Percentiles rank a stretch among this genome's conserved stretches.
Conservation (phyloP, 1,284 basidiomycete genomes). For the Malassezia japonica region DNA sequence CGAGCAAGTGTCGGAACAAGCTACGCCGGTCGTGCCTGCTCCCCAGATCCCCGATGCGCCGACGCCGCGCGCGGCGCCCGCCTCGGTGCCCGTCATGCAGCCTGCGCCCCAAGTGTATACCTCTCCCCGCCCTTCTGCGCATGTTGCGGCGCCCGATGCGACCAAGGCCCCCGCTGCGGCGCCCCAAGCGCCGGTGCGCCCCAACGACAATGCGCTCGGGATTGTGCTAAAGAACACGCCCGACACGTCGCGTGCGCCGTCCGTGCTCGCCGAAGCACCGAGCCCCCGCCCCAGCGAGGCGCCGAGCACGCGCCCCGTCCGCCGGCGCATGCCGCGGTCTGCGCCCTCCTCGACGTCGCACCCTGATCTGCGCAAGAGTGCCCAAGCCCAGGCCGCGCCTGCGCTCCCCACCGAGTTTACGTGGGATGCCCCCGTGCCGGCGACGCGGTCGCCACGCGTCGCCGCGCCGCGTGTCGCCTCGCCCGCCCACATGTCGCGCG, state of each 20-base stretch:
- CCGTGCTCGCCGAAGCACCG: background rate
- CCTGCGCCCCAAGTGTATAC: too few species aligned
- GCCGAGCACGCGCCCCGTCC: too few species aligned
- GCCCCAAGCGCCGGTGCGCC: background rate
- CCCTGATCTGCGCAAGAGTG: background rate
- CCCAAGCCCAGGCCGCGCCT: background rate
- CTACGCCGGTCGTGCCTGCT: too few species aligned
- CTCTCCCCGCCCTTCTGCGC: too few species aligned
- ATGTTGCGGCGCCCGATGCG: background rate
- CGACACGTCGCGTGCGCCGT: too few species aligned
- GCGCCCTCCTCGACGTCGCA: background rate
- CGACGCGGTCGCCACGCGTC: background rate
- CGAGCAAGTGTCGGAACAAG: too few species aligned
- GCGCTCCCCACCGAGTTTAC: background rate
- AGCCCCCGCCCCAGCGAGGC: background rate
- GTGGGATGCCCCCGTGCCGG: background rate
- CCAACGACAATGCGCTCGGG: constrained; percentile 23
- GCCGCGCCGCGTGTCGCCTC: background rate
- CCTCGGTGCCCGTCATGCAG: too few species aligned
- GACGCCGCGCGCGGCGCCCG: too few species aligned
- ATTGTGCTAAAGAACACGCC: constrained; percentile 39
- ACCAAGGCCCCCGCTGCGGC: background rate
- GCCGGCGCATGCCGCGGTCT: background rate
- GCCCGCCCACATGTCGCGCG: background rate
- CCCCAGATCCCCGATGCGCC: too few species aligned